These are phyloP conservation scores for Fusarium sp. DNA, from an alignment of 2,329 filamentous ascomycete species.

Conservation along the genomic window DNA sequence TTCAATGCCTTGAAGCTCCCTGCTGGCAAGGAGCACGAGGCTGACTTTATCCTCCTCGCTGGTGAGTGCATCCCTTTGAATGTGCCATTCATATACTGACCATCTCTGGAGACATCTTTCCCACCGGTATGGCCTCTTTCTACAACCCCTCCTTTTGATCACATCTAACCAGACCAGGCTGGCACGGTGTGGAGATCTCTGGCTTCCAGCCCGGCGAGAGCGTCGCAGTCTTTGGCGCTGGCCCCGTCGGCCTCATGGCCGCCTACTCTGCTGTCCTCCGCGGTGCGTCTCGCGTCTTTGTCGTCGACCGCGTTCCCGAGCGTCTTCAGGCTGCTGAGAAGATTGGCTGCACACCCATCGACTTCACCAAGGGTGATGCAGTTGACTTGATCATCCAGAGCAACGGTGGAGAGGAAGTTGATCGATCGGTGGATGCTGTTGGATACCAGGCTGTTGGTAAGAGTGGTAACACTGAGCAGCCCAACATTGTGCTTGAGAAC, in stretches of 20 bases:
- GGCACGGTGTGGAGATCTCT: conserved; percentile 67
- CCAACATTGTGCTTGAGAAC: conserved; percentile 72
- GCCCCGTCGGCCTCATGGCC: conserved; percentile 74
- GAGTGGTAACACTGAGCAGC: conserved; percentile 68
- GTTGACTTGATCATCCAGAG: conserved; percentile 70
- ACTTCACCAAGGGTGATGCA: conserved; percentile 70
- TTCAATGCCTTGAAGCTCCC: conserved; percentile 74
- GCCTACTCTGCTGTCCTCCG: conserved; percentile 72
- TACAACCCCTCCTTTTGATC: neutral
- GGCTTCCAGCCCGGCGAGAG: conserved; percentile 71
- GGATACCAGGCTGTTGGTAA: conserved; percentile 72
- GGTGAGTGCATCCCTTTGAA: conserved; percentile 35
- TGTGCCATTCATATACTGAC: conserved; percentile 47
- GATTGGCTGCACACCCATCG: conserved; percentile 70
- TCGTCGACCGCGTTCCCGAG: conserved; percentile 72
- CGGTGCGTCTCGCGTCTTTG: conserved; percentile 70
- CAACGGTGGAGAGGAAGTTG: conserved; percentile 72
- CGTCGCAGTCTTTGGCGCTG: conserved; percentile 74
- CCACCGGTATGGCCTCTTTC: conserved; percentile 40
- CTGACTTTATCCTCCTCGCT: conserved; percentile 66
- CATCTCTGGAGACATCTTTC: conserved; percentile 46
- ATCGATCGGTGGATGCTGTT: conserved; percentile 73
- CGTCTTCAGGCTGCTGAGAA: conserved; percentile 68
- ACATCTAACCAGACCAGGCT: conserved; percentile 50
- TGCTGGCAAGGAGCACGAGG: conserved; percentile 69